Evolutionary conservation across 2,329 filamentous ascomycete genomes (phyloP).

Genomic region (Stachybotrys elegans): DNA sequence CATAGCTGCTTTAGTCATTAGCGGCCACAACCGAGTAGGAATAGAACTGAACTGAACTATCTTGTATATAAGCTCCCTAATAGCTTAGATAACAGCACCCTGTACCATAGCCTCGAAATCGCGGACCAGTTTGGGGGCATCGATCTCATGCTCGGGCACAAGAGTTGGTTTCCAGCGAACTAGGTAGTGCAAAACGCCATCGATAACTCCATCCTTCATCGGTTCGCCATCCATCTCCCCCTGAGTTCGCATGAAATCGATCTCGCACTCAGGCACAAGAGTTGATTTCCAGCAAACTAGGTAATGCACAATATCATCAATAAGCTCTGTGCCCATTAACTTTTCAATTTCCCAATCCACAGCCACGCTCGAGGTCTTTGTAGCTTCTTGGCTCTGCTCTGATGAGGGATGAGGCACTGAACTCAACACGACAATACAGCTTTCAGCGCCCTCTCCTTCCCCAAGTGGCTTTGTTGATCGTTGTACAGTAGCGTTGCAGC

Average conservation of each 20-base stretch:
- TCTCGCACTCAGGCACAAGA: neutral
- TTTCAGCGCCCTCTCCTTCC: neutral
- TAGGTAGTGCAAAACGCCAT: neutral
- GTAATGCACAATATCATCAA: neutral
- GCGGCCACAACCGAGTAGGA: too few relatives aligned
- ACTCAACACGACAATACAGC: neutral
- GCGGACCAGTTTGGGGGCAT: neutral
- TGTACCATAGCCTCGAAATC: neutral
- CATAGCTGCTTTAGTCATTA: neutral
- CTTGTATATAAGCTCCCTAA: neutral
- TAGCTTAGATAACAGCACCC: too few relatives aligned
- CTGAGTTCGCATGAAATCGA: too few relatives aligned
- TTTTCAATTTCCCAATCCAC: constrained; percentile 1
- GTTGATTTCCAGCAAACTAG: neutral
- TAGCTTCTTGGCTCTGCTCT: neutral
- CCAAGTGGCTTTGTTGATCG: neutral
- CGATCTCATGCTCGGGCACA: neutral
- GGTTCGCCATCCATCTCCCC: neutral
- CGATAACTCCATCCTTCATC: neutral
- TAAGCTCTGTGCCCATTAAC: neutral
- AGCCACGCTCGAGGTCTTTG: neutral
- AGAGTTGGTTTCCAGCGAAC: neutral
- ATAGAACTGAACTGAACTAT: neutral
- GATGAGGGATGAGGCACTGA: neutral
- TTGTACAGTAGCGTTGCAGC: neutral